Evolutionary conservation across 1,284 basidiomycete genomes (phyloP).

Genomic region (Malassezia caprae): DNA sequence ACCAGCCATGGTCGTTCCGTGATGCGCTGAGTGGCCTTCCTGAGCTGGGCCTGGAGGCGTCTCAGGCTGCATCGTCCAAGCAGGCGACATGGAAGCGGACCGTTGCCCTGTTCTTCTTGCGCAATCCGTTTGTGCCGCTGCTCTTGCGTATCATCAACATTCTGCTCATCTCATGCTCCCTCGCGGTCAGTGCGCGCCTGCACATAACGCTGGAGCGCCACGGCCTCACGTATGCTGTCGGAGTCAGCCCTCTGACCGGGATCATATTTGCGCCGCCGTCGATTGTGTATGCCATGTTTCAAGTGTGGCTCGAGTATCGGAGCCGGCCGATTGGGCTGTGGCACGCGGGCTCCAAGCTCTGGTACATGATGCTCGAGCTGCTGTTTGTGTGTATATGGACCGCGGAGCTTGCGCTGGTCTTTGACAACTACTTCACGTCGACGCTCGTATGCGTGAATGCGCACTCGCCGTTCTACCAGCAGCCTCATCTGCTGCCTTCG

Average conservation of each 20-base stretch:
- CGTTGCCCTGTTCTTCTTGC: slow-evolving; percentile 29
- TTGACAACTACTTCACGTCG: slow-evolving; percentile 85
- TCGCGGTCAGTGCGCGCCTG: slow-evolving; percentile 69
- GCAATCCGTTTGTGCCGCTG: slow-evolving; percentile 52
- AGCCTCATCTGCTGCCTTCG: slow-evolving; percentile 50
- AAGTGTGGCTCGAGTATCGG: slow-evolving; percentile 61
- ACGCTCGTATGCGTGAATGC: slow-evolving; percentile 58
- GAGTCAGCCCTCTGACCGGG: slow-evolving; percentile 68
- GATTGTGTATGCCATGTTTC: slow-evolving; percentile 65
- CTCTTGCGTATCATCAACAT: slow-evolving; percentile 76
- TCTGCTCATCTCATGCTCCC: slow-evolving; percentile 65
- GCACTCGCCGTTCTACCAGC: slow-evolving; percentile 52
- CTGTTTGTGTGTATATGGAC: slow-evolving; percentile 85
- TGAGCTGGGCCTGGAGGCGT: no score
- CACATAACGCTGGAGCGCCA: slow-evolving; percentile 56
- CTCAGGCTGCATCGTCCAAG: no score
- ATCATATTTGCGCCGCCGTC: slow-evolving; percentile 78
- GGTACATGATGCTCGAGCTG: slow-evolving; percentile 51
- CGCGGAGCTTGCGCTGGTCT: slow-evolving; percentile 71
- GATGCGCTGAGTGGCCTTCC: background rate
- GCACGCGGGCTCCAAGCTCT: slow-evolving; percentile 50
- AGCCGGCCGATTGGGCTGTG: slow-evolving; percentile 78
- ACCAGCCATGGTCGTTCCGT: slow-evolving; percentile 11
- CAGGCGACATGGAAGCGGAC: slow-evolving; percentile 22
- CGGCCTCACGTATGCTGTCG: slow-evolving; percentile 60